A percentile compares a stretch with the other conserved stretches of the same genome.
Evolutionary conservation across 2,329 filamentous ascomycete genomes (phyloP).

Genomic region (Aureobasidium melanogenum): DNA sequence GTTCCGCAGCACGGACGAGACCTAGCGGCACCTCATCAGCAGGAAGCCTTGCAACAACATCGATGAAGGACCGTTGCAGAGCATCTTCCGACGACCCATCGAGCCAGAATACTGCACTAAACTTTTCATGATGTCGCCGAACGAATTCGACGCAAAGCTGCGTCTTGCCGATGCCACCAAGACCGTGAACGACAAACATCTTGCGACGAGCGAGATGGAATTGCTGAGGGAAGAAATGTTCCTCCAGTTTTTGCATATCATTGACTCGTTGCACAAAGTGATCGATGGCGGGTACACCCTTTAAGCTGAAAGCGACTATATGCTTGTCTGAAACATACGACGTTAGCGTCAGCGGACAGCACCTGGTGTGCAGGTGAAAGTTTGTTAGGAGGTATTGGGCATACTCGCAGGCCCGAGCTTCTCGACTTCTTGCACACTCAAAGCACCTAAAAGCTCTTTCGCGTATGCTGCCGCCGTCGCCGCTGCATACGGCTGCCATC

Average conservation of each 20-base stretch:
- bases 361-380: neutral
- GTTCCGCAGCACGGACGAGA: no score
- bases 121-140: no score
- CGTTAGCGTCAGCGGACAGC: neutral
- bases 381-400: neutral
- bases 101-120: no score
- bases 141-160: no score
- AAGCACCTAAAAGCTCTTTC: slow-evolving; percentile 14
- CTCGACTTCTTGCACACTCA: neutral
- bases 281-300: neutral
- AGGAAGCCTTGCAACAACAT: no score
- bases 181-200: no score
- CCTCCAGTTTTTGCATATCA: neutral
- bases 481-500: slow-evolving; percentile 20
- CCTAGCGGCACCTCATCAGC: no score
- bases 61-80: no score
- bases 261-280: neutral
- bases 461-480: slow-evolving; percentile 18
- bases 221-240: no score
- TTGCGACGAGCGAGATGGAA: no score
- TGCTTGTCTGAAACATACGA: neutral
- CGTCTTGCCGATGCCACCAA: no score
- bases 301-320: neutral
- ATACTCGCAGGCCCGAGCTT: neutral
- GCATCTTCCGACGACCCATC: no score